phyloP scores from a whole-genome alignment of 2,329 filamentous ascomycete species.

The Colletotrichum neosansevieriae region DNA sequence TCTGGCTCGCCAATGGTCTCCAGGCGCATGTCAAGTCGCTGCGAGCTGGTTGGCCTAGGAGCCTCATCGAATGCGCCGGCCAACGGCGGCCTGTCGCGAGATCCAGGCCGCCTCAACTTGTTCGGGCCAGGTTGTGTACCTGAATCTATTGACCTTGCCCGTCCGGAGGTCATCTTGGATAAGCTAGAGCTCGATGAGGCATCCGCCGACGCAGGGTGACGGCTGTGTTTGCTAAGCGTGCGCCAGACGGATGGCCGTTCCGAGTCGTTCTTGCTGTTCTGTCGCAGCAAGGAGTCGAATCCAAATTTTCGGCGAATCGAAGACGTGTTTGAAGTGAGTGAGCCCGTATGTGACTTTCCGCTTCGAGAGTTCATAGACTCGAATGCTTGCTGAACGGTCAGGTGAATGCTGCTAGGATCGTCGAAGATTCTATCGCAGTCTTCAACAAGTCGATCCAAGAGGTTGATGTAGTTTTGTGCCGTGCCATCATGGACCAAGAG shows the following conservation, averaged over 20 bases:
- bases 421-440: constrained; percentile 92
- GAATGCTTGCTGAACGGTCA: constrained; percentile 56
- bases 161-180: constrained; percentile 72
- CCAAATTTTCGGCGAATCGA: constrained; percentile 88
- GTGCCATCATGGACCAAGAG: constrained; percentile 82
- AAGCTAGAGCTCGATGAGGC: constrained; percentile 70
- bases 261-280: constrained; percentile 80
- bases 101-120: constrained; percentile 64
- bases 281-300: constrained; percentile 79
- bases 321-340: constrained; percentile 86
- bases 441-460: constrained; percentile 89
- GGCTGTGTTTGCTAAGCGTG: constrained; percentile 85
- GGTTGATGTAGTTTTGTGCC: constrained; percentile 85
- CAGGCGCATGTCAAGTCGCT: constrained; percentile 66
- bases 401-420: constrained; percentile 54
- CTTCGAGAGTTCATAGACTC: constrained; percentile 72
- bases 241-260: constrained; percentile 86
- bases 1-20: constrained; percentile 72
- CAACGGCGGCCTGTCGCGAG: constrained; percentile 71
- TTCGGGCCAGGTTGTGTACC: constrained; percentile 64
- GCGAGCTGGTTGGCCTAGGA: constrained; percentile 68
- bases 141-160: constrained; percentile 84
- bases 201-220: constrained; percentile 70
- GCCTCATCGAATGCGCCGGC: constrained; percentile 72
- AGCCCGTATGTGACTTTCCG: constrained; percentile 75